Conservation (phyloP, 768 basidiomycete genomes). For the Kwoniella sp. region DNA sequence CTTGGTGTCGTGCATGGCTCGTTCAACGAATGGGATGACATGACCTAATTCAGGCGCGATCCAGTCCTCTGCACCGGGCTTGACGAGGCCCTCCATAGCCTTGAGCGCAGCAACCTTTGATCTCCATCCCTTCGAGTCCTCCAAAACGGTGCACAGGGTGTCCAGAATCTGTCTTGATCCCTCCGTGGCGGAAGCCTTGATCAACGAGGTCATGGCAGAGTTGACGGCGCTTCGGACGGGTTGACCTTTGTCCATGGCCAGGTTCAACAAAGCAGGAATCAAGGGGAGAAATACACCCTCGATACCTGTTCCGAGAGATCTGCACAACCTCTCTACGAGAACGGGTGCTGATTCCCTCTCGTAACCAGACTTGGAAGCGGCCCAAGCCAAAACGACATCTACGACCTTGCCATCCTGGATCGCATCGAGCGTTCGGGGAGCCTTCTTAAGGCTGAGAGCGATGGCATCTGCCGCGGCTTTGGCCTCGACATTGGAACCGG, state of each 20-base stretch:
- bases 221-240: constrained; percentile 82
- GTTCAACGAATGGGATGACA: constrained; percentile 82
- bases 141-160: constrained; percentile 64
- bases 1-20: constrained; percentile 96
- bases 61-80: constrained; percentile 60
- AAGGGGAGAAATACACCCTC: constrained; percentile 77
- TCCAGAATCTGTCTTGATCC: constrained; percentile 70
- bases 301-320: constrained; percentile 61
- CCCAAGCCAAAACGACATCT: constrained; percentile 49
- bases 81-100: constrained; percentile 74
- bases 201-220: constrained; percentile 76
- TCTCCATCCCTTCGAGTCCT: constrained; percentile 82
- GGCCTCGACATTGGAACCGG: constrained; percentile 52
- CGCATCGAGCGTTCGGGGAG: constrained; percentile 41
- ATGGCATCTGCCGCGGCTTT: constrained; percentile 53
- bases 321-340: constrained; percentile 54
- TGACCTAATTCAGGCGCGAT: constrained; percentile 81
- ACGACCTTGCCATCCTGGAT: constrained; percentile 45
- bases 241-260: constrained; percentile 92
- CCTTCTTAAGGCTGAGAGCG: constrained; percentile 49
- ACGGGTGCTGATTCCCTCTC: constrained; percentile 56
- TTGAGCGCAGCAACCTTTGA: constrained; percentile 92
- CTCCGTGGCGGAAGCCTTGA: constrained; percentile 83
- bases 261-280: constrained; percentile 69
- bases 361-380: constrained; percentile 43